Evolutionary conservation across 352 stramenopile genomes (phyloP), one percentile per base, ranked within the genome.

Genomic region (Pythium myriotylum): DNA sequence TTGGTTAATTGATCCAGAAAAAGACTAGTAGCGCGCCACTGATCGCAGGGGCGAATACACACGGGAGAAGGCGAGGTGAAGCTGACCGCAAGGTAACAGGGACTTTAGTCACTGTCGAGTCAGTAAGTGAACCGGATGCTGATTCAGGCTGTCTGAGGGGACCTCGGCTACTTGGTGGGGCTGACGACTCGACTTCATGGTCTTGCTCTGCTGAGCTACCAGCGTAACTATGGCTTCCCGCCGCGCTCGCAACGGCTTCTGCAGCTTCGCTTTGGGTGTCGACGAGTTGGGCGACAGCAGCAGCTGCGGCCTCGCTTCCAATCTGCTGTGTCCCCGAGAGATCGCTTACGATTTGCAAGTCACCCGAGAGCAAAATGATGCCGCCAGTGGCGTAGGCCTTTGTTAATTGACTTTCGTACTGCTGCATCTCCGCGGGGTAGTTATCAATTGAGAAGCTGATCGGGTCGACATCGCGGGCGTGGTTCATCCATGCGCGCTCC

Each of bases 391-490:
- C 40, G 26, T 66, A 66, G 6, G 50, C 39, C 16, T 67, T 56
- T 17, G 51, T 39, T 9, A 67, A 29, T 8, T 61, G 59, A 1
- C 29, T 47, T 29, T 67, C 59, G 45, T 59, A 62, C 45, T 62
- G 43, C 20, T 57, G 42, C 59, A 61, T 56, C 19, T 62, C 52
- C 7, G 13, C 6, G 0, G 51, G 20, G 10, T 59, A 55, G 29
- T 54, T 16, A 20, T 17, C 39, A 1, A 20, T 13, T 0, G 50
- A 55, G 12, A 66, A 66, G 0, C 4, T 16, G 29, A 66, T 60
- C 2, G 59, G 49, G 19, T 66, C 35, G 1, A 49, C 23, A 46
- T 67, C 51, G 9, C 59, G 59, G 12, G 37, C 37, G 7, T 17
- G 23, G 26, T 67, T 67, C 51, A 62, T 58, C 0, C 22, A 2